Evolutionary conservation across 805 yeast species (phyloP).

Genomic region (Candida saitoana): DNA sequence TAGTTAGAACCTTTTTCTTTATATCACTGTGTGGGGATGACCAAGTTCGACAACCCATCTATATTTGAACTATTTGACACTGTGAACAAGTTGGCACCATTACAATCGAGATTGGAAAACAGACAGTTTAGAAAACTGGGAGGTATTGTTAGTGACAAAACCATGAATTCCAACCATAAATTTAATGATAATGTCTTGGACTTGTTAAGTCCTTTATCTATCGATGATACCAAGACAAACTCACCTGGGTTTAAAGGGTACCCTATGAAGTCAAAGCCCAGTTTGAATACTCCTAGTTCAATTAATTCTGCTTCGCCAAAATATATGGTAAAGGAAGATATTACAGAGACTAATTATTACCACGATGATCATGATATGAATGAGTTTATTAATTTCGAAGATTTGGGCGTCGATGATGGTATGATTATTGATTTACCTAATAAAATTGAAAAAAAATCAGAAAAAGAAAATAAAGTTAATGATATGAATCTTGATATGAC

Average conservation of each 20-base stretch:
- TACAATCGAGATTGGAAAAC: slow-evolving; percentile 39
- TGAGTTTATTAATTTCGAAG: slow-evolving; percentile 4
- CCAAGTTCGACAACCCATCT: slow-evolving; percentile 22
- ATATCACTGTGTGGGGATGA: background rate
- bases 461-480: background rate
- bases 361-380: slow-evolving; percentile 5
- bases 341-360: background rate
- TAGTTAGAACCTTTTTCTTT: background rate
- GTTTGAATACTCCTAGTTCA: slow-evolving; percentile 2
- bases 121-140: slow-evolving; percentile 30
- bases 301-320: slow-evolving; percentile 2
- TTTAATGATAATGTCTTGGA: slow-evolving; percentile 25
- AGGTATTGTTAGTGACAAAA: background rate
- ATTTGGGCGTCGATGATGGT: slow-evolving; percentile 1
- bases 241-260: slow-evolving; percentile 8
- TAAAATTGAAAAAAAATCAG: background rate
- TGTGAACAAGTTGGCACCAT: slow-evolving; percentile 35
- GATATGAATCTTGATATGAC: background rate
- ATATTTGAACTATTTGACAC: slow-evolving; percentile 39
- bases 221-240: slow-evolving; percentile 30
- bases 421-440: background rate
- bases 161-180: background rate
- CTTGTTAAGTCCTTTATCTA: slow-evolving; percentile 37
- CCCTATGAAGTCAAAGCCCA: slow-evolving; percentile 4
- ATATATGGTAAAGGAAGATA: background rate